phyloP scores from a whole-genome alignment of 202 grass and related monocot species.

The Panicum hallii region DNA sequence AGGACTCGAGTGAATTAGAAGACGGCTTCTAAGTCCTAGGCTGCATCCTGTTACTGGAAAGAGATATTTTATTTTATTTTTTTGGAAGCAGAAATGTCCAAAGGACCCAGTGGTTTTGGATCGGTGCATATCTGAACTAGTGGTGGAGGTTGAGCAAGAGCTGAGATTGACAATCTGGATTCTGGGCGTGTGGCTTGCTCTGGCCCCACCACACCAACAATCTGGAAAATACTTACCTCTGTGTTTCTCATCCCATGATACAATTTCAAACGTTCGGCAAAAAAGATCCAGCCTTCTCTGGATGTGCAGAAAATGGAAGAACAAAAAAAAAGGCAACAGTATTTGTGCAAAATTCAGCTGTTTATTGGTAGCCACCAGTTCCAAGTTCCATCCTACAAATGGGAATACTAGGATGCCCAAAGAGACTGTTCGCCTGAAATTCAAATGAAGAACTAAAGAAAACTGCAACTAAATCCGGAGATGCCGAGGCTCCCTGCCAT shows the following conservation, averaged over 20 bases:
- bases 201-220: conserved; percentile 55
- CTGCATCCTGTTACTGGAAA: conserved; percentile 18
- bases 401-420: conserved; percentile 41
- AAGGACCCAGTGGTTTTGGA: conserved; percentile 49
- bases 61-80: conserved; percentile 24
- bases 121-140: conserved; percentile 68
- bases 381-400: conserved; percentile 21
- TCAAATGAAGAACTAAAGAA: conserved; percentile 36
- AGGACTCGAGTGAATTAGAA: conserved; percentile 28
- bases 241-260: conserved; percentile 35
- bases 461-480: conserved; percentile 27
- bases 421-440: conserved; percentile 39
- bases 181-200: conserved; percentile 41
- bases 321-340: not conserved
- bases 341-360: conserved; percentile 26
- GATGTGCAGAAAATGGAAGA: not conserved
- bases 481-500: not conserved
- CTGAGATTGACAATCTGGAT: conserved; percentile 56
- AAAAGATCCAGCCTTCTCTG: not conserved
- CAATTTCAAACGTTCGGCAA: conserved; percentile 6
- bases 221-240: conserved; percentile 31
- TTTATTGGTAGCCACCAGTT: conserved; percentile 42
- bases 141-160: conserved; percentile 68
- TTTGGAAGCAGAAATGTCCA: conserved; percentile 47
- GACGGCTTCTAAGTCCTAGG: conserved; percentile 24